Evolutionary conservation across 495 filamentous ascomycete species (phyloP).

Genomic region (Trichocladium antarcticum): DNA sequence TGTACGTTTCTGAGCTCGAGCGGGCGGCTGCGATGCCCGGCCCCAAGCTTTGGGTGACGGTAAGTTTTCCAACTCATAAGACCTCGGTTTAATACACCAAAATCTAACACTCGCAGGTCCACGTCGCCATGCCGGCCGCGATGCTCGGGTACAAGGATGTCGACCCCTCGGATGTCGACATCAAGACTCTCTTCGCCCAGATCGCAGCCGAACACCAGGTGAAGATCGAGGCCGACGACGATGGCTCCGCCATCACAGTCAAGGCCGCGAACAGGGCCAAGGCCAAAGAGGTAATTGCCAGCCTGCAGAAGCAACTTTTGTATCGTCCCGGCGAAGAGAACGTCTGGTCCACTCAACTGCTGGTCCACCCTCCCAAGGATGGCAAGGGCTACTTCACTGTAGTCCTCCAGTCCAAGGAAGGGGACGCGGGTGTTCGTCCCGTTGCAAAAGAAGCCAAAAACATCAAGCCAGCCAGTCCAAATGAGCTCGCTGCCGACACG

Average conservation of each 20-base stretch:
- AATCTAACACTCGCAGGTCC: conserved; percentile 1
- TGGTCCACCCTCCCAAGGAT: conserved; percentile 8
- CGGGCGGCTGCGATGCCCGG: too few relatives aligned
- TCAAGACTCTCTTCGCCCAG: conserved; percentile 5
- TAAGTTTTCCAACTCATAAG: background rate
- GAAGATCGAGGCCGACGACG: conserved; percentile 2
- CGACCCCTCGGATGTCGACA: conserved; percentile 11
- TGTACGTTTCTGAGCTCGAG: too few relatives aligned
- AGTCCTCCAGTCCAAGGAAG: background rate
- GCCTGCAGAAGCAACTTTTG: background rate
- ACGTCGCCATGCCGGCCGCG: background rate
- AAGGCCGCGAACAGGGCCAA: conserved; percentile 1
- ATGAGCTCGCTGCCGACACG: background rate
- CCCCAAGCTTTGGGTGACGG: background rate
- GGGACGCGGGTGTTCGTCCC: conserved; percentile 2
- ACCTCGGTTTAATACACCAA: background rate
- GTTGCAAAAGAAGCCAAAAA: background rate
- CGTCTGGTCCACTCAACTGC: conserved; percentile 7
- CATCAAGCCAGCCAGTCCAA: background rate
- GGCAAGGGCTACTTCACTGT: background rate
- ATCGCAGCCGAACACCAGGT: conserved; percentile 7
- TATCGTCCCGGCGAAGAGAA: conserved; percentile 3
- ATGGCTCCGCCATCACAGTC: conserved; percentile 3
- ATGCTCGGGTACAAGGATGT: conserved; percentile 8
- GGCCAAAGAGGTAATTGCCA: conserved; percentile 1